Percentiles rank a stretch among this genome's conserved stretches.
Conservation (phyloP, 176 grass and related monocot species). For the Musa itinerans region DNA sequence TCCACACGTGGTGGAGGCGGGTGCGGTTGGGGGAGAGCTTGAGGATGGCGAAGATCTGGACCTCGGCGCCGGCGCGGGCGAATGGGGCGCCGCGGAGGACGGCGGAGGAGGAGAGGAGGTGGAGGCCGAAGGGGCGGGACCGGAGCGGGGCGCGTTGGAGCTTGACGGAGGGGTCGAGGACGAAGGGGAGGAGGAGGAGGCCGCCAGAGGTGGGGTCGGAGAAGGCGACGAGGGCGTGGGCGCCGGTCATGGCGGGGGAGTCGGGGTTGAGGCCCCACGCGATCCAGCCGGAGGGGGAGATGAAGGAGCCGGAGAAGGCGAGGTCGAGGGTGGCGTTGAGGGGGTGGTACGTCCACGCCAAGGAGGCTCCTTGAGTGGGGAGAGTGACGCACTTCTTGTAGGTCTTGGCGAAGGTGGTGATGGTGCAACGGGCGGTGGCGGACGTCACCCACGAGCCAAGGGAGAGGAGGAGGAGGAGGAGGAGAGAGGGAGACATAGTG, state of each 20-base stretch:
- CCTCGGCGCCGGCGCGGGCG: slow-evolving; percentile 50
- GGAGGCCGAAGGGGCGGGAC: slow-evolving; percentile 67
- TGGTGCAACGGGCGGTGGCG: slow-evolving; percentile 35
- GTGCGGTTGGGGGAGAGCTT: slow-evolving; percentile 77
- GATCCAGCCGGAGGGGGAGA: slow-evolving; percentile 95
- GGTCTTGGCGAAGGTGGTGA: slow-evolving; percentile 35
- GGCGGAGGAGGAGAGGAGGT: slow-evolving; percentile 59
- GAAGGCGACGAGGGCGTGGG: slow-evolving; percentile 72
- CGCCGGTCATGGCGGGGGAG: slow-evolving; percentile 64
- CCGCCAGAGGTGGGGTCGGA: slow-evolving; percentile 73
- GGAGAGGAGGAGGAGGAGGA: slow-evolving; percentile 7
- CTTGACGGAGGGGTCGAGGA: slow-evolving; percentile 72
- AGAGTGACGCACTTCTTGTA: slow-evolving; percentile 80
- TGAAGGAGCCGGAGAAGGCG: slow-evolving; percentile 74
- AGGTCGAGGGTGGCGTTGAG: slow-evolving; percentile 85
- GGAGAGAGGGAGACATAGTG: slow-evolving; percentile 9
- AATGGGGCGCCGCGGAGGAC: slow-evolving; percentile 22
- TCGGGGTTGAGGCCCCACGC: slow-evolving; percentile 83
- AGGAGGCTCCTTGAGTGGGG: slow-evolving; percentile 70
- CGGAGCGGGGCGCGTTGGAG: slow-evolving; percentile 56
- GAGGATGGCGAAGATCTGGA: slow-evolving; percentile 63
- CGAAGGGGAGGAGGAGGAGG: slow-evolving; percentile 74
- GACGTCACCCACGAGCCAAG: neutral
- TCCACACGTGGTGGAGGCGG: slow-evolving; percentile 73
- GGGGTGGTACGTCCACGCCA: slow-evolving; percentile 91